Evolutionary conservation across 2,329 filamentous ascomycete species (phyloP), one percentile per base, ranked within the genome.

Genomic region (Colletotrichum tanaceti): DNA sequence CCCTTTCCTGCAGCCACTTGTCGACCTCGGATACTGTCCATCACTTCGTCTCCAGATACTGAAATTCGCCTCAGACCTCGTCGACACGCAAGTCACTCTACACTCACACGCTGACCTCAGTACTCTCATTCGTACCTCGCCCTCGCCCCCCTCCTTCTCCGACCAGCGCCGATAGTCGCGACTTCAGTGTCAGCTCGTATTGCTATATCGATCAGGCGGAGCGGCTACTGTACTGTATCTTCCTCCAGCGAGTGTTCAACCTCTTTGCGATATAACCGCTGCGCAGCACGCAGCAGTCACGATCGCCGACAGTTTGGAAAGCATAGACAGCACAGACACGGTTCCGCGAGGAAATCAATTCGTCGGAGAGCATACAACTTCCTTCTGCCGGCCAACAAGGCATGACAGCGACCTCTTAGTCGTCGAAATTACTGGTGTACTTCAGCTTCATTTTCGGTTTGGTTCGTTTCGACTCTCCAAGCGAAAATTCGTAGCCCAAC

Each of bases 401-500:
- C 57, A 61, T 61, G 55, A 60, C 6, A 50, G 28, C 28, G 20
- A 13, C 57, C 41, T 57, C 35, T 57, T 47, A 18, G 38, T 66
- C 20, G 43, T 65, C 32, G 35, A 41, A 52, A 24, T 28, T n/a
- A 44, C 66, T 61, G 66, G 62, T 55, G 22, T 20, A 61, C 16
- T 39, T 32, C 66, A 66, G 50, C 44, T 52, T 41, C 38, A 32
- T n/a, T 53, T 28, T 14, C 14, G 38, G 18, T 47, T 22, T 20
- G 18, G 32, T 14, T 18, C 28, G 49, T 47, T 41, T 39, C n/a
- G 18, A 60, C 18, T 50, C 4, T 46, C 16, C 22, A 6, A 65
- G 38, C 43, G 55, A 60, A 38, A 57, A 20, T 18, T 35, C 13
- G 2, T 28, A 52, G 47, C 46, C 74, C 78, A 79, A 72, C 77